Base-by-base conservation (phyloP, 768 basidiomycete genomes). In the Naganishia vishniacii region DNA sequence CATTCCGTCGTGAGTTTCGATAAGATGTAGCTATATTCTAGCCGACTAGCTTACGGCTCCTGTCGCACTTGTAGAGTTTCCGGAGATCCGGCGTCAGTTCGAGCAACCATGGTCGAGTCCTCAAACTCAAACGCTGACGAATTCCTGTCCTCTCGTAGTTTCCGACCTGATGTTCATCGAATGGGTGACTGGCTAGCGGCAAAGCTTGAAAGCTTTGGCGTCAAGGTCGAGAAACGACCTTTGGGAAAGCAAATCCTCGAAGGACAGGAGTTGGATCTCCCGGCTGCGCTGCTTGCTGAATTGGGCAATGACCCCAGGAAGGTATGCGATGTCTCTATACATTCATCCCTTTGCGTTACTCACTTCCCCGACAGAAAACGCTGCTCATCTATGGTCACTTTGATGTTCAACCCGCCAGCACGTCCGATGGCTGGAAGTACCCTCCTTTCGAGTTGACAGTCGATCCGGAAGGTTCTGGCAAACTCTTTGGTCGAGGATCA, bases 321-420 rank as follows among this genome's bases (percentile, higher is more conserved):
- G 72, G 75, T 71, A 40, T 41, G 69, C 65, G 28, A 4, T 0
- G 15, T 42, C 26, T 59, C 15, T n/a, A 23, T 29, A 32, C 13
- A 23, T 28, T 53, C 25, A 41, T 53, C 26, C 13, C 18, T 26
- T 49, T 32, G 34, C 15, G 18, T 51, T 13, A 25, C 25, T 1
- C n/a, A 28, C 47, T 29, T 20, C 41, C 26, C 48, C 31, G 61
- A 25, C 20, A 77, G 85, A 93, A 89, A 83, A 98, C 92, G 0
- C 85, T 97, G 34, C 82, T 94, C 29, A 79, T 97, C 32, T 97
- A 97, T 73, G 93, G 91, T 1, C 93, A 97, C 76, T 94, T 90
- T 72, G 92, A 95, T 73, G 93, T 95, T 7, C 93, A 95, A 71
- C 92, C 93, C 9, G 80, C 80, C 1, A 72, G 79, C 34, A 72